Percentiles rank a stretch among this genome's conserved stretches.
Evolutionary conservation across 305 asterid genomes (phyloP).

Genomic region (Fraxinus floribunda): DNA sequence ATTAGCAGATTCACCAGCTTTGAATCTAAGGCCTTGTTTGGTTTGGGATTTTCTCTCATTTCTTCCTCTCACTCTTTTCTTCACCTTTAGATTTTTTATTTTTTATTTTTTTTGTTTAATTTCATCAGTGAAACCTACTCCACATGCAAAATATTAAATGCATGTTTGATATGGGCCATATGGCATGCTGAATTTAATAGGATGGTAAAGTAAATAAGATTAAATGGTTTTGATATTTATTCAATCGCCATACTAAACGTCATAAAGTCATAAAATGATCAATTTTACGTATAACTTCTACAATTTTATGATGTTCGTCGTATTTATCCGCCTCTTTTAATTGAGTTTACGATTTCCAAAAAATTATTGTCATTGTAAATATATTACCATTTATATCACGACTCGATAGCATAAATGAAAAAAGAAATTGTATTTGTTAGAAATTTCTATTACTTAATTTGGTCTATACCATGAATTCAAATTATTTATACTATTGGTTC

Average conservation of each 20-base stretch:
- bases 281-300: no score
- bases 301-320: neutral
- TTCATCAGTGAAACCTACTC: neutral
- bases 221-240: no score
- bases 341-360: no score
- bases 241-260: neutral
- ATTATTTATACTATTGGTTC: no score
- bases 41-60: neutral
- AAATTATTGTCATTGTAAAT: no score
- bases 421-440: neutral
- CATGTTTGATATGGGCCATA: neutral
- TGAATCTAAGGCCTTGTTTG: constrained; percentile 5
- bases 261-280: neutral
- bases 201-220: neutral
- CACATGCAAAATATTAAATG: neutral
- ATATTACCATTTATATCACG: neutral
- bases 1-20: neutral
- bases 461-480: neutral
- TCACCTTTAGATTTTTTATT: neutral
- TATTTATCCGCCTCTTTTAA: no score
- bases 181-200: neutral
- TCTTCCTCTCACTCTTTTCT: neutral
- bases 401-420: neutral
- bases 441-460: neutral
- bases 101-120: neutral